A percentile compares a stretch with the other conserved stretches of the same genome.
Evolutionary conservation across 116 monocot genomes (phyloP).

Genomic region (Thalassia testudinum): DNA sequence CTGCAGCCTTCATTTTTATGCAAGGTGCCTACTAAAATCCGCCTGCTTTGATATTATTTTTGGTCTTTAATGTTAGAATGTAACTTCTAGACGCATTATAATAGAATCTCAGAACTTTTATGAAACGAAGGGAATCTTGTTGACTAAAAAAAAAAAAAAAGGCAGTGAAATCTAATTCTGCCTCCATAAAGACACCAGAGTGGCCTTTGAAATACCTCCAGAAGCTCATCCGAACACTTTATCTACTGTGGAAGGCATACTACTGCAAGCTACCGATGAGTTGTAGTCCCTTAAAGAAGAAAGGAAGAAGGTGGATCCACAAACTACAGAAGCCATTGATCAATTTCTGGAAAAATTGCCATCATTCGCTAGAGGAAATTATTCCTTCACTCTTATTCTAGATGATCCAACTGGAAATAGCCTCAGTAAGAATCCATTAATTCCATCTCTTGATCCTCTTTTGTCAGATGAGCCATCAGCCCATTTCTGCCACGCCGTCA

Average conservation of each 20-base stretch:
- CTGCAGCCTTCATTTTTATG: too few relatives aligned
- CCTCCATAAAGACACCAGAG: slow-evolving; percentile 98
- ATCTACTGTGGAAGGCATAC: slow-evolving; percentile 91
- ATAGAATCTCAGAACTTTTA: too few relatives aligned
- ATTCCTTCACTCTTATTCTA: slow-evolving; percentile 74
- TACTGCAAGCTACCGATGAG: slow-evolving; percentile 65
- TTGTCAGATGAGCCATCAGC: too few relatives aligned
- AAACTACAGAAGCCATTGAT: slow-evolving; percentile 77
- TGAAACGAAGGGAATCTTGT: too few relatives aligned
- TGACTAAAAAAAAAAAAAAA: too few relatives aligned
- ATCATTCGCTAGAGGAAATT: slow-evolving; percentile 52
- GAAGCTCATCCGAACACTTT: slow-evolving; percentile 88
- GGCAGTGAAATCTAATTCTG: too few relatives aligned
- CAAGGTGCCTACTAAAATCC: too few relatives aligned
- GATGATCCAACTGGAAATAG: slow-evolving; percentile 99
- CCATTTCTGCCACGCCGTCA: too few relatives aligned
- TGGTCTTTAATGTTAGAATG: too few relatives aligned
- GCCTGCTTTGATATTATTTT: too few relatives aligned
- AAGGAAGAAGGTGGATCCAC: slow-evolving; percentile 65
- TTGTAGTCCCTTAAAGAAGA: slow-evolving; percentile 80
- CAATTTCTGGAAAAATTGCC: slow-evolving; percentile 64
- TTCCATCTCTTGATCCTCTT: too few relatives aligned
- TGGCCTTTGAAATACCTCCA: slow-evolving; percentile 95
- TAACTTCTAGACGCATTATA: too few relatives aligned
- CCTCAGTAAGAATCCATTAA: slow-evolving; percentile 93